A percentile compares a stretch with the other conserved stretches of the same genome.
Conservation (phyloP, 2,329 filamentous ascomycete genomes). For the Fusarium miscanthi region DNA sequence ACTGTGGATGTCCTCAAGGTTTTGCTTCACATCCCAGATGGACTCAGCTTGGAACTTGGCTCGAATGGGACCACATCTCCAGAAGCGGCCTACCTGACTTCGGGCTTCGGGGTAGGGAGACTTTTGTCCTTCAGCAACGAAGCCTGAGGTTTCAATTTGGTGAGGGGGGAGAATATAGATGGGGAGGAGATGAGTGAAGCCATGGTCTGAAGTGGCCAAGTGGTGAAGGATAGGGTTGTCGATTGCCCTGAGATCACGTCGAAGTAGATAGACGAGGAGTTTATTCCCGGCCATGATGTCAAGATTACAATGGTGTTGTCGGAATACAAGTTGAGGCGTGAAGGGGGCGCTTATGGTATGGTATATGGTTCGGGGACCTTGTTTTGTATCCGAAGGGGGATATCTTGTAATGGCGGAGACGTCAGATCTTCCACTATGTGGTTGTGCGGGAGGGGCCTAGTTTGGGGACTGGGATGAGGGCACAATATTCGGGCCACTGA, state of each 20-base stretch:
- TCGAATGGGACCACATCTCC: conserved; percentile 78
- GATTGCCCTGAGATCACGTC: conserved; percentile 76
- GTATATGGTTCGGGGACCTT: not conserved
- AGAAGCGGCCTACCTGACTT: conserved; percentile 73
- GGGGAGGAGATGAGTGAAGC: conserved; percentile 76
- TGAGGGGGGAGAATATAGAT: conserved; percentile 75
- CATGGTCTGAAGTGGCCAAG: conserved; percentile 61
- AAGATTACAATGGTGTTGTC: not conserved
- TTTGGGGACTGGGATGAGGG: conserved; percentile 5
- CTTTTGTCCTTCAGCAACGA: conserved; percentile 64
- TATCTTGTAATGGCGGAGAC: conserved; percentile 8
- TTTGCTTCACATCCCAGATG: conserved; percentile 77
- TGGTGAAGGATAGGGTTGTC: conserved; percentile 80
- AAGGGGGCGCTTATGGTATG: not conserved
- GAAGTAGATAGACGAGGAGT: conserved; percentile 76
- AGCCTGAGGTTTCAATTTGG: conserved; percentile 80
- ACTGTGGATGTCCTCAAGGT: conserved; percentile 68
- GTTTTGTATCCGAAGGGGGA: not conserved
- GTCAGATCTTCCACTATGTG: conserved; percentile 13
- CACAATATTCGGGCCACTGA: conserved; percentile 3
- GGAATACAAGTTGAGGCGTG: not conserved
- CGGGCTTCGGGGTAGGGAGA: conserved; percentile 77
- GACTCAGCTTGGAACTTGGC: conserved; percentile 78
- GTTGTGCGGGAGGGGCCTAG: conserved; percentile 13
- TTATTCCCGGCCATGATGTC: conserved; percentile 53